Evolutionary conservation across 2,329 filamentous ascomycete genomes (phyloP), one percentile per base, ranked within the genome.

Genomic region (Penicillium sp.): DNA sequence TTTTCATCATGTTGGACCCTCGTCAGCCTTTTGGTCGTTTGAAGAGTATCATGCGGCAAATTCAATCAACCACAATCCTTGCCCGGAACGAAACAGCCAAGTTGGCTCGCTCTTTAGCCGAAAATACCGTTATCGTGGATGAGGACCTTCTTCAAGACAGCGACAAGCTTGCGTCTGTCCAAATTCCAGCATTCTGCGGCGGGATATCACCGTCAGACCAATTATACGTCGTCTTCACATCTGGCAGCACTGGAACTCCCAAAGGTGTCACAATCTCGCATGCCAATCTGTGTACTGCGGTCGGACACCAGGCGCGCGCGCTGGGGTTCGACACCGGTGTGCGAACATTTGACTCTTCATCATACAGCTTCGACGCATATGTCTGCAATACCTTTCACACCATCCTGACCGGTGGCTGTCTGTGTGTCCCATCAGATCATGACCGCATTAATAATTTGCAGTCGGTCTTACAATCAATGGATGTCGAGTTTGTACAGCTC

Each of bases 391-490:
- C 48, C 1, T 33, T 62, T 8, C 28, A 33, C 5, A 57, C 58
- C 2, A 22, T 63, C 1, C 28, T 45, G 16, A n/a, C 40, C 1
- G 58, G 58, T 4, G 61, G 53, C 1, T 63, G 58, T 46, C 4
- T 65, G 16, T 65, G 61, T 52, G 35, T 65, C 4, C 61, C 61
- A 7, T 59, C 56, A 0, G 56, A 62, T 2, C 16, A 49, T 3
- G 58, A 65, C 16, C 33, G 55, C 3, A 28, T n/a, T 3, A 43
- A 26, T 25, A 10, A 51, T 6, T 14, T 61, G 11, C 0, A 87
- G 83, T 67, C 77, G 85, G 58, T 26, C 6, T 19, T 56, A 4
- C 26, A 16, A 13, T 33, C 19, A 5, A 25, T 35, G 22, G 28
- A 38, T 8, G 43, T 48, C 28, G 35, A 56, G 19, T 30, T 37